Evolutionary conservation across 2,329 filamentous ascomycete species (phyloP).

Genomic region (Metarhizium humberi): DNA sequence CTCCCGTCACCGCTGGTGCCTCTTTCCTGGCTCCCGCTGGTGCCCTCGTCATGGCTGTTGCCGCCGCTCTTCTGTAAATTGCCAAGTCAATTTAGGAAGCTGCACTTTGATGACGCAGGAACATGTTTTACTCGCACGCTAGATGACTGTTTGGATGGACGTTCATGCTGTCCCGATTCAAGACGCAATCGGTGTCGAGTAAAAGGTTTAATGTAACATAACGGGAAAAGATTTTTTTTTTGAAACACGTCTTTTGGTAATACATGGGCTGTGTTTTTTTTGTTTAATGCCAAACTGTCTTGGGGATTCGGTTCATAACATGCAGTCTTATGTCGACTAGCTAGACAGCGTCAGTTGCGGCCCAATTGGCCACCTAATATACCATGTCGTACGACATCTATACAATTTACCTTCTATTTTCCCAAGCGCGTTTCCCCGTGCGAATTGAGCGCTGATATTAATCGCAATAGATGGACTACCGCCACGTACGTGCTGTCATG

Average conservation of each 20-base stretch:
- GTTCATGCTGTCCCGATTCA: neutral
- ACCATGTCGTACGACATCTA: neutral
- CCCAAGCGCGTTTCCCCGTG: neutral
- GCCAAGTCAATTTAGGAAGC: neutral
- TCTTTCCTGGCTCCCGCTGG: slow-evolving; percentile 10
- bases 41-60: slow-evolving; percentile 9
- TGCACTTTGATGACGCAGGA: no score
- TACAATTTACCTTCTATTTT: neutral
- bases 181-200: neutral
- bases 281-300: neutral
- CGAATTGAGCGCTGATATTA: no score
- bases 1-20: slow-evolving; percentile 10
- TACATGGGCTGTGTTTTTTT: neutral
- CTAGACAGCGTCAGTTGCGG: neutral
- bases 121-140: no score
- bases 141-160: no score
- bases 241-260: neutral
- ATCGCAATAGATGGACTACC: no score
- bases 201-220: slow-evolving; percentile 1
- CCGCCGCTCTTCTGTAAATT: slow-evolving; percentile 7
- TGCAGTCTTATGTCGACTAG: slow-evolving; percentile 1
- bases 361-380: neutral
- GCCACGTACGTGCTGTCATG: no score
- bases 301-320: neutral
- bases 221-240: neutral